Percentiles rank a stretch among this genome's conserved stretches.
phyloP scores from a whole-genome alignment of 805 yeast genomes.

The Saturnispora besseyi region DNA sequence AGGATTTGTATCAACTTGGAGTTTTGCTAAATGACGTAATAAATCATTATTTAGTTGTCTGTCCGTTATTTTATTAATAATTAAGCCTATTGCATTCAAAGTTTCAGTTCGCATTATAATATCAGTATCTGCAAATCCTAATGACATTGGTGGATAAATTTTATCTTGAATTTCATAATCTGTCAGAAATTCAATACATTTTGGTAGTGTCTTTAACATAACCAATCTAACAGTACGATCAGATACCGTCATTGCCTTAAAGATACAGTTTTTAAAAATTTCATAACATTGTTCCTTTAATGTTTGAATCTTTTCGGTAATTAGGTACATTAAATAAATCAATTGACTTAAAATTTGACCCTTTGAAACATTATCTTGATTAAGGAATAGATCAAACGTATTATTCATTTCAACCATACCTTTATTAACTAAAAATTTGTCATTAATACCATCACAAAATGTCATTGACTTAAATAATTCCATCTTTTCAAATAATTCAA shows the following conservation, averaged over 20 bases:
- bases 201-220: constrained; percentile 56
- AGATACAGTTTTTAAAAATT: constrained; percentile 51
- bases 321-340: constrained; percentile 34
- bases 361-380: constrained; percentile 21
- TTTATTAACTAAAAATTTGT: constrained; percentile 47
- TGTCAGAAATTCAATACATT: constrained; percentile 40
- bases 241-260: constrained; percentile 50
- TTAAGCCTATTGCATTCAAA: constrained; percentile 46
- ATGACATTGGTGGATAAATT: constrained; percentile 57
- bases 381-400: constrained; percentile 29
- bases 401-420: constrained; percentile 62
- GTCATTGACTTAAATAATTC: constrained; percentile 33
- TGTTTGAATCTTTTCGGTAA: constrained; percentile 22
- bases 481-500: constrained; percentile 45
- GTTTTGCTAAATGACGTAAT: constrained; percentile 67
- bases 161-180: constrained; percentile 58
- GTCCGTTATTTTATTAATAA: constrained; percentile 59
- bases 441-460: constrained; percentile 31
- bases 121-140: constrained; percentile 83
- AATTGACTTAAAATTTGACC: constrained; percentile 14
- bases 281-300: constrained; percentile 10
- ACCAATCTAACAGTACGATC: constrained; percentile 74
- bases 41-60: constrained; percentile 84
- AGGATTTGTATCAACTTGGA: constrained; percentile 69
- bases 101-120: constrained; percentile 75